phyloP scores from a whole-genome alignment of 1,284 basidiomycete genomes.

The Trichosporon ovoides region DNA sequence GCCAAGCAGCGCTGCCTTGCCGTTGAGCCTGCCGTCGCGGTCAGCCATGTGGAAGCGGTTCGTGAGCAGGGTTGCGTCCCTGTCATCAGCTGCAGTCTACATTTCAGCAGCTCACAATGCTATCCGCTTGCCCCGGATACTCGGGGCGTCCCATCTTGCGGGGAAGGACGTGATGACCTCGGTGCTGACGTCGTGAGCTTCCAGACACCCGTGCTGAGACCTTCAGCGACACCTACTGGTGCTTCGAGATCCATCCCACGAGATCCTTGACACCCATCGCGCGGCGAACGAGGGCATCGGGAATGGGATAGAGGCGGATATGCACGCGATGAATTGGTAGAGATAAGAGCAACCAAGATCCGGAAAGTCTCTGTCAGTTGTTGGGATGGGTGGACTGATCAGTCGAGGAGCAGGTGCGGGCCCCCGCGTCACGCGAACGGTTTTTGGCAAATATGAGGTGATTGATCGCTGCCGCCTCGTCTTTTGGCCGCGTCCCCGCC shows the following conservation, averaged over 20 bases:
- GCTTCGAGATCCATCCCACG: slow-evolving; percentile 33
- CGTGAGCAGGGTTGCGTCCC: slow-evolving; percentile 46
- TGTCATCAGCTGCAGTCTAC: slow-evolving; percentile 8
- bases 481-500: neutral
- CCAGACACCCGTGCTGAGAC: neutral
- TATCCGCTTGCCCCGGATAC: slow-evolving; percentile 35
- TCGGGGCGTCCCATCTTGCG: slow-evolving; percentile 33
- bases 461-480: neutral
- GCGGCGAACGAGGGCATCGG: neutral
- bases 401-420: neutral
- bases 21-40: slow-evolving; percentile 19
- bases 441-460: slow-evolving; percentile 7
- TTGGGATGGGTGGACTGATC: no score
- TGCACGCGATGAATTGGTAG: neutral
- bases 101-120: slow-evolving; percentile 32
- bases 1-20: slow-evolving; percentile 35
- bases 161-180: slow-evolving; percentile 26
- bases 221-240: slow-evolving; percentile 25
- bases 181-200: slow-evolving; percentile 28
- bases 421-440: neutral
- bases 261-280: slow-evolving; percentile 44
- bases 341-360: neutral
- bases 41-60: slow-evolving; percentile 45
- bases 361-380: no score
- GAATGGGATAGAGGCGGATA: neutral